A percentile compares a stretch with the other conserved stretches of the same genome.
Evolutionary conservation across 257 asterid genomes (phyloP).

Genomic region (Linderniella brevidens): DNA sequence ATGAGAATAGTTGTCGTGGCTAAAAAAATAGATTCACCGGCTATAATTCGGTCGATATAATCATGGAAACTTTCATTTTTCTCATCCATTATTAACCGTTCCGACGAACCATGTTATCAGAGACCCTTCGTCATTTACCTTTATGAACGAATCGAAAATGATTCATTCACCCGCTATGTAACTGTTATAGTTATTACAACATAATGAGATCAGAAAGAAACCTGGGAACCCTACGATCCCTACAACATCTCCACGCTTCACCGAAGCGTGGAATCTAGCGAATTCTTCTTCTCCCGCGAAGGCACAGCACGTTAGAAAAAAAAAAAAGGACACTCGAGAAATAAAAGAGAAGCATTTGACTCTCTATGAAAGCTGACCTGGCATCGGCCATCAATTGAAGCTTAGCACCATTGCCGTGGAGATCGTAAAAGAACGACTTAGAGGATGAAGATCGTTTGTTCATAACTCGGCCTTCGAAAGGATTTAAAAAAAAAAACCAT

Average conservation of each 20-base stretch:
- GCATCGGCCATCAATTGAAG: conserved; percentile 86
- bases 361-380: conserved; percentile 27
- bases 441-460: conserved; percentile 52
- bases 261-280: conserved; percentile 45
- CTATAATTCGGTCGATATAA: too few species aligned
- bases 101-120: too few species aligned
- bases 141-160: too few species aligned
- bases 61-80: too few species aligned
- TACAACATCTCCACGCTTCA: conserved; percentile 77
- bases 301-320: not conserved
- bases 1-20: too few species aligned
- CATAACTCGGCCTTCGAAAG: conserved; percentile 60
- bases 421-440: conserved; percentile 70
- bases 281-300: conserved; percentile 50
- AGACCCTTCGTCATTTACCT: too few species aligned
- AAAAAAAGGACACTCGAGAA: not conserved
- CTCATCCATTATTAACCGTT: too few species aligned
- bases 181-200: not conserved
- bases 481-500: conserved; percentile 1
- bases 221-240: conserved; percentile 91
- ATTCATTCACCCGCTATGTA: too few species aligned
- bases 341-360: too few species aligned
- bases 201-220: conserved; percentile 11
- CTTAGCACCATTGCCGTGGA: conserved; percentile 71
- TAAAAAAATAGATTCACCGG: too few species aligned